These are phyloP conservation scores for Polyrhizophydium stewartii DNA, from an alignment of 371 early-diverging fungal species.

Conservation along the genomic window DNA sequence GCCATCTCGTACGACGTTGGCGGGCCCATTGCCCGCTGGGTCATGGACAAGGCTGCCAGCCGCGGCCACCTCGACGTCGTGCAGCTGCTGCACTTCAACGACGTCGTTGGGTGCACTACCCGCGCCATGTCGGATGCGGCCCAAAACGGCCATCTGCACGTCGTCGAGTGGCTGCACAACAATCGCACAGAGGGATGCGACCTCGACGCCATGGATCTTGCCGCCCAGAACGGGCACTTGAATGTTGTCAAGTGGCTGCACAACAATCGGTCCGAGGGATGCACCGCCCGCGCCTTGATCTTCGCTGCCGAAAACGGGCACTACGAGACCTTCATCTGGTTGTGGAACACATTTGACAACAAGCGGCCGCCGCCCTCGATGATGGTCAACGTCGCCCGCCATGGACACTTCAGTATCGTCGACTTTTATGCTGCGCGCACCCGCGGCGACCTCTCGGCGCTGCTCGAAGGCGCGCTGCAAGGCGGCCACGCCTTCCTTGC, in stretches of 20 bases:
- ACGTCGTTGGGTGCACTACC: neutral
- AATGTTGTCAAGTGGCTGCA: neutral
- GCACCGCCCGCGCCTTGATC: neutral
- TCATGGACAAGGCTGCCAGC: neutral
- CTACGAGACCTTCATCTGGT: neutral
- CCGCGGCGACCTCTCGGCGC: neutral
- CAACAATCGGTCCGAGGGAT: neutral
- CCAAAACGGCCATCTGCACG: neutral
- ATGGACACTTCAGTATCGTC: neutral
- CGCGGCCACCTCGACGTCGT: neutral
- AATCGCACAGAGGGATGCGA: neutral
- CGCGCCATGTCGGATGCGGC: neutral
- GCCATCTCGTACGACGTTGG: neutral
- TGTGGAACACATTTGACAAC: neutral
- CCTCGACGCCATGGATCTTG: neutral
- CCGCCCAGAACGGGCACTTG: neutral
- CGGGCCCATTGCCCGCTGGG: no score
- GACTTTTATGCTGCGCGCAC: neutral
- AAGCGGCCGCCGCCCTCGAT: neutral
- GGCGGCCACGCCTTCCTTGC: neutral
- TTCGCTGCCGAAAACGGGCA: neutral
- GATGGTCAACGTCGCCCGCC: neutral
- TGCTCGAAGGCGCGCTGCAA: neutral
- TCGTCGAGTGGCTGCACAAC: neutral
- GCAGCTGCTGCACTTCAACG: neutral